A percentile compares a stretch with the other conserved stretches of the same genome.
Conservation (phyloP, 495 filamentous ascomycete species). For the Bryoglossum gracile region DNA sequence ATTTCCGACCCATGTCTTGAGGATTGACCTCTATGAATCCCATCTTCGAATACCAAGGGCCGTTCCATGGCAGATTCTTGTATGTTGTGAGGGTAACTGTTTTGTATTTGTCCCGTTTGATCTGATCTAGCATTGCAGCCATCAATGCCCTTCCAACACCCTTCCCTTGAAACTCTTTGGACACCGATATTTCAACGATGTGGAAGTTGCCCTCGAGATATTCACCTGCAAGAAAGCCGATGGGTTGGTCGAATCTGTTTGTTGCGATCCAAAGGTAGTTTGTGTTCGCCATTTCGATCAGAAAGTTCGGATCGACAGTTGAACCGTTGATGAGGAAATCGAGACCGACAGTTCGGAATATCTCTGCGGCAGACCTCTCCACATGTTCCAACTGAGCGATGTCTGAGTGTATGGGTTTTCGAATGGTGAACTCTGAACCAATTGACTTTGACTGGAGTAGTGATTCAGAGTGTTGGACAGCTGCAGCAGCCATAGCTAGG, state of each 20-base stretch:
- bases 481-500: slow-evolving; percentile 21
- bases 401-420: slow-evolving; percentile 16
- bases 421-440: slow-evolving; percentile 16
- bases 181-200: slow-evolving; percentile 22
- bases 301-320: slow-evolving; percentile 12
- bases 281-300: slow-evolving; percentile 9
- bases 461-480: slow-evolving; percentile 15
- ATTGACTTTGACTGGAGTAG: too few relatives aligned
- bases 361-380: slow-evolving; percentile 23
- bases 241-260: slow-evolving; percentile 20
- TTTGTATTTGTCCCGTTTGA: slow-evolving; percentile 15
- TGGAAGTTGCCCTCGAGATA: slow-evolving; percentile 21
- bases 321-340: slow-evolving; percentile 14
- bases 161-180: slow-evolving; percentile 20
- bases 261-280: slow-evolving; percentile 21
- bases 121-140: slow-evolving; percentile 14
- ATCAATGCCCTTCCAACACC: slow-evolving; percentile 23
- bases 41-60: slow-evolving; percentile 21
- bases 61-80: slow-evolving; percentile 20
- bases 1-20: slow-evolving; percentile 11
- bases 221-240: slow-evolving; percentile 21
- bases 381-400: slow-evolving; percentile 21
- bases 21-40: slow-evolving; percentile 20
- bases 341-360: slow-evolving; percentile 18
- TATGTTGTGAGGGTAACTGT: slow-evolving; percentile 22